phyloP scores from a whole-genome alignment of 1,284 basidiomycete species.

The Coniferiporia weirii region DNA sequence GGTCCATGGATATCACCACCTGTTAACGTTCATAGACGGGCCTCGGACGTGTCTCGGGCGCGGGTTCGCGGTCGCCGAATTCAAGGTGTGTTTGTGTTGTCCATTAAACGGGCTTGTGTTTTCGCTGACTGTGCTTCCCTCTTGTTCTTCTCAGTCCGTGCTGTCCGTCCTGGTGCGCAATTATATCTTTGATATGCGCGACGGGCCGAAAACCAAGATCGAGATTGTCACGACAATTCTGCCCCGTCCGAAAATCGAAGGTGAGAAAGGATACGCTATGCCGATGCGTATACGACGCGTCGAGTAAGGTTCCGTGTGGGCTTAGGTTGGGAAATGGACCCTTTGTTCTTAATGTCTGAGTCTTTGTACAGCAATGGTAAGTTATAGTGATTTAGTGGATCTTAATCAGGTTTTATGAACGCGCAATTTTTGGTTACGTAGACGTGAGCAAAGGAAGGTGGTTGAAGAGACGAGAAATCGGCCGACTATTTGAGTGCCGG shows the following conservation, averaged over 20 bases:
- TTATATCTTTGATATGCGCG: conserved; percentile 21
- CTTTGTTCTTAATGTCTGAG: too few relatives aligned
- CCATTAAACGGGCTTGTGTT: neutral
- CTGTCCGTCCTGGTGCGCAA: conserved; percentile 21
- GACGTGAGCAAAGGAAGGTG: too few relatives aligned
- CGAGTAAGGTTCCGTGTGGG: conserved; percentile 1
- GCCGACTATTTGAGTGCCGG: too few relatives aligned
- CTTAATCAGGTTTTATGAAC: too few relatives aligned
- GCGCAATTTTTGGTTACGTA: too few relatives aligned
- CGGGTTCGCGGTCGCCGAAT: conserved; percentile 16
- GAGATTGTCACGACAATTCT: conserved; percentile 15
- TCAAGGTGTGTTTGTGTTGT: conserved; percentile 13
- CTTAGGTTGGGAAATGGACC: too few relatives aligned
- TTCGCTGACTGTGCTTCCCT: neutral
- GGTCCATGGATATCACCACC: conserved; percentile 14
- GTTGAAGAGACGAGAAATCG: too few relatives aligned
- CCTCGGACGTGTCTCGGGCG: conserved; percentile 17
- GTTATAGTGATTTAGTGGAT: too few relatives aligned
- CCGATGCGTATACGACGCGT: conserved; percentile 15
- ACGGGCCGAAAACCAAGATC: conserved; percentile 22
- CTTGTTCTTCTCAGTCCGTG: conserved; percentile 8
- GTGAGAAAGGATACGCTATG: conserved; percentile 17
- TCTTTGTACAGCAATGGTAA: too few relatives aligned
- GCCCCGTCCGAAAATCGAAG: conserved; percentile 14
- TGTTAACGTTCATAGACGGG: conserved; percentile 16